Conservation (phyloP, 495 filamentous ascomycete genomes). For the Talaromyces thailandensis region DNA sequence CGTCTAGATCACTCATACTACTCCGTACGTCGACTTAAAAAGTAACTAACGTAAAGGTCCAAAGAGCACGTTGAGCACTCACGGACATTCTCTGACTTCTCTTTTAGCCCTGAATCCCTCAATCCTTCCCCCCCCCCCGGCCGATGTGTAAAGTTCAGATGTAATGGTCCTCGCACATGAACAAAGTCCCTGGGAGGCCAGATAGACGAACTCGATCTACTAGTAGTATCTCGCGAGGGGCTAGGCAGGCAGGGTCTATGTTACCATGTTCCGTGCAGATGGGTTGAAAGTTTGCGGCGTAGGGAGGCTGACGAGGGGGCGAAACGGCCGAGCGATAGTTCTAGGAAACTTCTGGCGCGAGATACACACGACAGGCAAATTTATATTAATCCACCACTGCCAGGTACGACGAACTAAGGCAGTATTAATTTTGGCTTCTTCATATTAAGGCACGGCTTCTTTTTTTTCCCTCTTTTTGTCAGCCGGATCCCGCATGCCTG, state of each 20-base stretch:
- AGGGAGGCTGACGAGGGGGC: background rate
- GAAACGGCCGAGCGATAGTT: background rate
- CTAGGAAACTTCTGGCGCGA: background rate
- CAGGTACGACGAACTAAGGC: background rate
- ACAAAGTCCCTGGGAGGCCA: no score
- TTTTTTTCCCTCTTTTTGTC: background rate
- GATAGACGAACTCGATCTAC: no score
- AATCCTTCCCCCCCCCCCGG: background rate
- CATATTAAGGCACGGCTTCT: background rate
- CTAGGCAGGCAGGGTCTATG: background rate
- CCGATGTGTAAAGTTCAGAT: background rate
- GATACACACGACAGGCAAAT: background rate
- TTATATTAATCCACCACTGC: background rate
- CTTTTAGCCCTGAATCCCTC: background rate
- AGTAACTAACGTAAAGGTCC: no score
- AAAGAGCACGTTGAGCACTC: no score
- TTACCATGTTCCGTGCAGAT: background rate
- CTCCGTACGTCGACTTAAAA: no score
- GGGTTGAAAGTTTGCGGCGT: background rate
- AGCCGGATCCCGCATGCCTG: background rate
- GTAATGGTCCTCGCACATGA: no score
- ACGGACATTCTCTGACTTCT: background rate
- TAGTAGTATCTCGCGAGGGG: background rate
- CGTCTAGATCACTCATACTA: background rate
- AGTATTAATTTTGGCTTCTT: background rate